Evolutionary conservation across 2,329 filamentous ascomycete genomes (phyloP), one percentile per base, ranked within the genome.

Genomic region (Diaporthe sp.): DNA sequence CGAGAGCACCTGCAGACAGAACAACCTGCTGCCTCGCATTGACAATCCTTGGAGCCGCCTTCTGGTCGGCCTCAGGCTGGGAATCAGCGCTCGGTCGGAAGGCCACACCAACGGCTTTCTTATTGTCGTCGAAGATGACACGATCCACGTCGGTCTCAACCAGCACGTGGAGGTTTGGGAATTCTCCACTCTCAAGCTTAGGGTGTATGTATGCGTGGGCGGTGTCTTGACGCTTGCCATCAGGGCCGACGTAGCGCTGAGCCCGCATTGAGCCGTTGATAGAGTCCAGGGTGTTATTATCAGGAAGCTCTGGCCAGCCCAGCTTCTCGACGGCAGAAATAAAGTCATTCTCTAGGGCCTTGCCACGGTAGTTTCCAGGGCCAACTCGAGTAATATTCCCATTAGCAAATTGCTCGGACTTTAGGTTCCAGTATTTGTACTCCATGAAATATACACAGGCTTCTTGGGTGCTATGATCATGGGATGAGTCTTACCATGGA

Each of bases 191-290:
- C 73, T 87, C 83, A 0, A 90, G 80, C 55, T 86, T 85, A 0
- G 88, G 88, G 78, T 90, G 89, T 20, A 91, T 77, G 73, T 88
- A 90, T 34, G 82, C 80, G 78, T 87, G 86, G 0, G 89, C 88
- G 8, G 88, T 82, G 78, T 91, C 89, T 79, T 89, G 88, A n/a
- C 89, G 86, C 60, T 83, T 83, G 13, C 88, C 88, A 42, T 89
- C 85, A 0, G 84, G 84, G 12, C 61, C 71, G 31, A 80, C 75
- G 37, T 76, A 79, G 22, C 78, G 77, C 47, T 77, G 74, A 1
- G 71, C 75, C 2, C 73, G 72, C 65, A 65, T 55, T n/a, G 83
- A 82, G 4, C 81, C 84, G 39, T 82, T 81, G 71, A 78, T 79
- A 20, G 77, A 68, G 7, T 88, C 84, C 2, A 90, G 81, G 74